Percentiles rank a stretch among this genome's conserved stretches.
phyloP scores from a whole-genome alignment of 2,329 filamentous ascomycete species.

The Monosporascus sp. region DNA sequence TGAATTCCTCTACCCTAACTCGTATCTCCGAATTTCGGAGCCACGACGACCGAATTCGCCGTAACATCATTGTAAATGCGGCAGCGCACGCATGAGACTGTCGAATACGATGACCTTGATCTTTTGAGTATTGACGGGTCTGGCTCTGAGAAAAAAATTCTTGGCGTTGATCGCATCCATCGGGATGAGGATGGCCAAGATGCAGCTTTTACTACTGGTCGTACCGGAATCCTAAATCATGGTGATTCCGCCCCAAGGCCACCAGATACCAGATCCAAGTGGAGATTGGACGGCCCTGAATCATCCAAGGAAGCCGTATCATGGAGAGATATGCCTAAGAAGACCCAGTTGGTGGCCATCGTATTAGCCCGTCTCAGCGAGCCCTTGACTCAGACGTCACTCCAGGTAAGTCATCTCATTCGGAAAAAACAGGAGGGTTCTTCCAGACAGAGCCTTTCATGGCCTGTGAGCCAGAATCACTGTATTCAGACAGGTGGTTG shows the following conservation, averaged over 20 bases:
- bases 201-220: slow-evolving; percentile 1
- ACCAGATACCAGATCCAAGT: background rate
- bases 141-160: slow-evolving; percentile 10
- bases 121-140: slow-evolving; percentile 12
- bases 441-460: background rate
- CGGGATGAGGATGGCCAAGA: slow-evolving; percentile 9
- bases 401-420: slow-evolving; percentile 37
- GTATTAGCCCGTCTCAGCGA: slow-evolving; percentile 76
- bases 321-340: slow-evolving; percentile 56
- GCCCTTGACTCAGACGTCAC: slow-evolving; percentile 72
- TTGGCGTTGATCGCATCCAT: slow-evolving; percentile 6
- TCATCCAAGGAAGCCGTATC: slow-evolving; percentile 15
- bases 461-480: background rate
- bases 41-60: background rate
- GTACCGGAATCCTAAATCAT: too few species aligned
- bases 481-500: background rate
- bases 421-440: too few species aligned
- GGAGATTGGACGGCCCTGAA: slow-evolving; percentile 1
- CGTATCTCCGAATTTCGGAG: slow-evolving; percentile 1
- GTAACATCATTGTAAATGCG: slow-evolving; percentile 11
- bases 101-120: slow-evolving; percentile 10
- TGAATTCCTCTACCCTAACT: background rate
- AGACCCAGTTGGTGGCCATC: slow-evolving; percentile 71
- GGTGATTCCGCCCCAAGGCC: background rate
- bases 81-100: slow-evolving; percentile 4